Evolutionary conservation across 2,329 filamentous ascomycete genomes (phyloP), one percentile per base, ranked within the genome.

Genomic region (Penicillium sp.): DNA sequence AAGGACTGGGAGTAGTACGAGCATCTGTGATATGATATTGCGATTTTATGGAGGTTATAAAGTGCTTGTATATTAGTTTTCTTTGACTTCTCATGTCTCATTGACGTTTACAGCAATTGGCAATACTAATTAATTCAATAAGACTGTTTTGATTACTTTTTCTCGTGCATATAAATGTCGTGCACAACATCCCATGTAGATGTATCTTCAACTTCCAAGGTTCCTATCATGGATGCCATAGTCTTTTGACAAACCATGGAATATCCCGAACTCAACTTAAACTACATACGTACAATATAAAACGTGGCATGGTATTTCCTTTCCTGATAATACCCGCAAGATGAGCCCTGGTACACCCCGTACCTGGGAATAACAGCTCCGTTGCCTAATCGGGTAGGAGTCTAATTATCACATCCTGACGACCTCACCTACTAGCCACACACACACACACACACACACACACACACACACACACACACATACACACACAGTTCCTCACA

Each of bases 61-160:
- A 46, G 40, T 40, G 63, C 53, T 59, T 64, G 62, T 65, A 65
- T 48, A 65, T 58, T 53, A 58, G 40, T 34, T 53, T 51, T 34
- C 3, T 47, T 55, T 53, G 33, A 25, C 13, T 21, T 15, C 38
- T 6, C n/a, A 41, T 49, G 21, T 27, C 6, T 27, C 5, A 34
- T 31, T 19, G n/a, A 15, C n/a, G 6, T 25, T 19, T 5, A 19
- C 10, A 19, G 16, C 10, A 16, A 36, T 23, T 39, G 23, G 3
- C 13, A 50, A 48, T 31, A 15, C 25, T 25, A 43, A 23, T 21
- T 16, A 27, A n/a, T 33, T 25, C 13, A 39, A 39, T n/a, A 15
- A 23, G 16, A 31, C 7, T 25, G 19, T 38, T 34, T 47, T 31
- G 8, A 1, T 25, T 31, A 11, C 27, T 41, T 13, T 21, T 11